Evolutionary conservation across 352 stramenopile genomes (phyloP), one percentile per base, ranked within the genome.

Genomic region (Globisporangium radiosum): DNA sequence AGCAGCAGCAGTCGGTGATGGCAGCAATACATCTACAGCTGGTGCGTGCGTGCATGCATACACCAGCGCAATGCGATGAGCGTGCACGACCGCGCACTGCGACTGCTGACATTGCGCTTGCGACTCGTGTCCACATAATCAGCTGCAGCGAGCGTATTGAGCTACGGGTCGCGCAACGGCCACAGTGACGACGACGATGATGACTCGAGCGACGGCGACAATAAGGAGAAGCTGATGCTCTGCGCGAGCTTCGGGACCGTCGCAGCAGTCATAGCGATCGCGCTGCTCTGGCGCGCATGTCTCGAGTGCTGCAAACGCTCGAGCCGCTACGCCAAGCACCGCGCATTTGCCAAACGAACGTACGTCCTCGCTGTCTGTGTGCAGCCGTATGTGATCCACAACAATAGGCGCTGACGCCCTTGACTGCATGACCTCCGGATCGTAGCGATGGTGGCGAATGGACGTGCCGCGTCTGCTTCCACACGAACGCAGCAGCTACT

Each of bases 391-490:
- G 25, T 3, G 25, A 33, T 33, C 25, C 25, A 33, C 25, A 33
- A 33, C 25, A 33, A 33, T 33, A 33, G 25, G 25, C 25, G 25
- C 25, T 33, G 25, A 33, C 25, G 25, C 25, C 25, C 1, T 33
- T 33, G 25, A 33, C 25, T 33, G 25, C 25, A 33, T 33, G 25
- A 33, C 25, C 25, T 33, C 25, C 3, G 25, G 25, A 33, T 33
- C 25, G 25, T 33, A 33, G 25, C 64, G 47, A 50, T n/a, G 17
- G 17, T n/a, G 25, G 45, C 45, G 45, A 50, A 15, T 85, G 75
- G 76, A 72, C 60, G 52, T 89, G 79, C 42, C 54, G 64, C 15
- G 62, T 86, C 17, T 89, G 79, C 55, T 76, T 76, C 53, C 79
- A 89, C 51, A 59, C 63, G 11, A 89, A 89, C 54, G 73, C 87